These are phyloP conservation scores for Pelargonium exstipulatum DNA, from an alignment of 441 rosid genomes.

Conservation along the genomic window DNA sequence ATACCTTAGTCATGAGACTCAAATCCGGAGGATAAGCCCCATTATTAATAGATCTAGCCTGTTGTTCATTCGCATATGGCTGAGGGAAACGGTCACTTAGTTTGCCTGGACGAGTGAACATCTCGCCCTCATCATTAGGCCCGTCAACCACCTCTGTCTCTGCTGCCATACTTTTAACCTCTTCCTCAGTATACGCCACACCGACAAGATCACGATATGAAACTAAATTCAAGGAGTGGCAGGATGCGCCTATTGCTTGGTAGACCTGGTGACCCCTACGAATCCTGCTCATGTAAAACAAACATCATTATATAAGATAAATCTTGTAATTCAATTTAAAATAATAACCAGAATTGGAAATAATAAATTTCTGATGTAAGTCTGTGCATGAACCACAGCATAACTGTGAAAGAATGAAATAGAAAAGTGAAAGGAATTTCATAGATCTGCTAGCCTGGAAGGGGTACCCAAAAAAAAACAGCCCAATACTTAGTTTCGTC, in stretches of 20 bases:
- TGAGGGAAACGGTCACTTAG: slow-evolving; percentile 95
- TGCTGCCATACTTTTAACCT: slow-evolving; percentile 97
- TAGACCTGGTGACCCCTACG: slow-evolving; percentile 99
- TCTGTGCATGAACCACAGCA: not conserved
- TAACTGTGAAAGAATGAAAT: not conserved
- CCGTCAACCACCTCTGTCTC: slow-evolving; percentile 99
- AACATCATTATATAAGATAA: slow-evolving; percentile 10
- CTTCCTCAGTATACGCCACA: slow-evolving; percentile 98
- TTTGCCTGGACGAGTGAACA: slow-evolving; percentile 97
- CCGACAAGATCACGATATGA: slow-evolving; percentile 98
- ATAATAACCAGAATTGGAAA: not conserved
- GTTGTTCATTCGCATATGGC: slow-evolving; percentile 91
- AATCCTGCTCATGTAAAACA: slow-evolving; percentile 54
- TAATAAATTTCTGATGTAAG: not conserved
- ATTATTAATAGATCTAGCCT: slow-evolving; percentile 99
- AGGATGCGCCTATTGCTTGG: slow-evolving; percentile 96
- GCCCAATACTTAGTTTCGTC: not conserved
- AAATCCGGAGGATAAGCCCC: slow-evolving; percentile 99
- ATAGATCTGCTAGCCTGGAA: not conserved
- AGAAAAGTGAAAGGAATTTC: not conserved
- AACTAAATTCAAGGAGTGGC: slow-evolving; percentile 95
- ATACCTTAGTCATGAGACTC: slow-evolving; percentile 93
- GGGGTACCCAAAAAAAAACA: too few species aligned
- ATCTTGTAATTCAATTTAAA: too few species aligned
- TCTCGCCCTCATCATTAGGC: slow-evolving; percentile 99